Evolutionary conservation across 495 filamentous ascomycete genomes (phyloP), one percentile per base, ranked within the genome.

Genomic region (Pyrenula massariospora): DNA sequence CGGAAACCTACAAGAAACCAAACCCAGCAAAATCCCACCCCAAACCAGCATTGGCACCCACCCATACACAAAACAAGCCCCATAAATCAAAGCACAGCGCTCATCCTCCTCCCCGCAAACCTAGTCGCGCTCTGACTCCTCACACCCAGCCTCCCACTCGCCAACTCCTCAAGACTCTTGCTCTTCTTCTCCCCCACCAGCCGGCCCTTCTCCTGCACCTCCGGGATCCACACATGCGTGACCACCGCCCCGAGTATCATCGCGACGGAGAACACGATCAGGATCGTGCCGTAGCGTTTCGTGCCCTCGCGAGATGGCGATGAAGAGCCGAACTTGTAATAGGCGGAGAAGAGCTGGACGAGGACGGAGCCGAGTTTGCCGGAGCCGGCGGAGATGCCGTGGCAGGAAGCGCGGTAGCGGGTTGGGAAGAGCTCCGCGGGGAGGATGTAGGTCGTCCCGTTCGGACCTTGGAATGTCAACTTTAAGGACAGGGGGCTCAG

Each of bases 351-450:
- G 47, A 78, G 55, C 56, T 81, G 77, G 48, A 79, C 77, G 23
- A 82, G 67, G 50, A 84, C 77, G 20, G 79, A 78, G 51, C 80
- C 82, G 48, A 83, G 61, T 60, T 83, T 84, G 53, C 82, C 82
- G 3, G 68, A 55, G 1, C 69, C 81, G 22, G 80, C 81, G 54
- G 70, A 73, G 57, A 84, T 63, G 25, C 80, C 80, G 59, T 83
- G 78, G 60, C 75, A 77, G 1, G 78, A 79, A 52, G 68, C 75
- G 48, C 82, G 74, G 63, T 82, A 80, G 31, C 77, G 77, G 24
- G 82, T 83, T 10, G 82, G 82, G 62, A 84, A 85, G 36, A 81
- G 66, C 63, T 84, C 81, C 25, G 75, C 78, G 12, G 79, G 79
- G 52, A 81, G 73, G 57, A 84, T 83, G 62, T 84, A 85, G 0